phyloP scores from a whole-genome alignment of 1,284 basidiomycete species.

The Coriolopsis trogii region DNA sequence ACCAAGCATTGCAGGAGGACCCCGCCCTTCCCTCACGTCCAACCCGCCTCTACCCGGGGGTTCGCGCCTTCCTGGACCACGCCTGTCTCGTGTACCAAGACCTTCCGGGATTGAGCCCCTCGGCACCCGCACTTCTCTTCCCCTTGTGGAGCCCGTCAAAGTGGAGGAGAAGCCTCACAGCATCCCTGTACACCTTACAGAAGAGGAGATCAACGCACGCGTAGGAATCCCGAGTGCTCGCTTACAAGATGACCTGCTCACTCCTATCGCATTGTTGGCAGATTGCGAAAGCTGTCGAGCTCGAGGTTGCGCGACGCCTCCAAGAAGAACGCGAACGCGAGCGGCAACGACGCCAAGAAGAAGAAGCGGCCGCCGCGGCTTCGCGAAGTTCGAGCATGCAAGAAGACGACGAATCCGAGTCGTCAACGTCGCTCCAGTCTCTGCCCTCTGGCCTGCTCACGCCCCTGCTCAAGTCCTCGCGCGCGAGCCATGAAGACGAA shows the following conservation, averaged over 20 bases:
- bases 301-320: conserved; percentile 67
- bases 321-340: conserved; percentile 58
- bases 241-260: background rate
- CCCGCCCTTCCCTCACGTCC: conserved; percentile 3
- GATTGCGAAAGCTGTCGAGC: conserved; percentile 74
- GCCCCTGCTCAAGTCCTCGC: conserved; percentile 54
- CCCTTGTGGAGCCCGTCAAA: conserved; percentile 3
- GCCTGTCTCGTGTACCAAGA: conserved; percentile 37
- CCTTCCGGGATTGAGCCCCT: conserved; percentile 22
- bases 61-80: conserved; percentile 21
- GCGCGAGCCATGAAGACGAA: conserved; percentile 68
- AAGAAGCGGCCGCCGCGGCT: conserved; percentile 10
- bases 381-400: conserved; percentile 3
- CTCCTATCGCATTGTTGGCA: conserved; percentile 27
- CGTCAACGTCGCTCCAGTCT: conserved; percentile 13
- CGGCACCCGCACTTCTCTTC: conserved; percentile 19
- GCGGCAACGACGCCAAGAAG: conserved; percentile 37
- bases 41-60: background rate
- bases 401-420: conserved; percentile 2
- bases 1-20: too few species aligned
- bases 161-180: background rate
- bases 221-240: conserved; percentile 41
- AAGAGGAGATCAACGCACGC: conserved; percentile 69
- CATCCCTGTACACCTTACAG: conserved; percentile 42
- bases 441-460: conserved; percentile 62